These are phyloP conservation scores for Ehretia macrophylla DNA, from an alignment of 257 asterid genomes.

Conservation along the genomic window DNA sequence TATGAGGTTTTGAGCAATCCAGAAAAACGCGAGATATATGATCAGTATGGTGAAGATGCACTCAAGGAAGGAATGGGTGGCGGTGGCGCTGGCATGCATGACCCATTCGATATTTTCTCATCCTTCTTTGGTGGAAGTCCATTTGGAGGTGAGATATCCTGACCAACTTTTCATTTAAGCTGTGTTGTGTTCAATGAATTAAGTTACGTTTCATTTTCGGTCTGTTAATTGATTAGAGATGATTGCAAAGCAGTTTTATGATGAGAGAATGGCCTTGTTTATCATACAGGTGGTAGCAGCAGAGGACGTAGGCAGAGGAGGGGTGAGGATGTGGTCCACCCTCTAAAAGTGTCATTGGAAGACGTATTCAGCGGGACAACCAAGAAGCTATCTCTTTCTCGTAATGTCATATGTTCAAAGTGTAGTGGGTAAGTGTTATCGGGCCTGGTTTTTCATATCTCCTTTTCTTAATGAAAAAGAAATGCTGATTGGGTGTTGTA, in stretches of 20 bases:
- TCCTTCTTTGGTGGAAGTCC: slow-evolving; percentile 53
- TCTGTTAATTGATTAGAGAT: no score
- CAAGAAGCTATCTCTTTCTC: slow-evolving; percentile 60
- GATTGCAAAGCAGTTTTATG: no score
- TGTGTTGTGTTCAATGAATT: no score
- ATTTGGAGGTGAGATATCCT: slow-evolving; percentile 43
- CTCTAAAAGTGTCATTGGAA: slow-evolving; percentile 63
- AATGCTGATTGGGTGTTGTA: neutral
- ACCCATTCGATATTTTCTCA: slow-evolving; percentile 66
- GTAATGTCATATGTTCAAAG: slow-evolving; percentile 59
- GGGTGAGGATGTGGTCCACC: slow-evolving; percentile 69
- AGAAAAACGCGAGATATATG: slow-evolving; percentile 70
- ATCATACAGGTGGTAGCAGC: slow-evolving; percentile 49
- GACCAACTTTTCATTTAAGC: neutral
- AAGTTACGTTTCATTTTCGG: no score
- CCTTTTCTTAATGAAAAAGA: neutral
- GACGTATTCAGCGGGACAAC: slow-evolving; percentile 51
- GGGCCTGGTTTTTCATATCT: neutral
- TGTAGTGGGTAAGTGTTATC: slow-evolving; percentile 49
- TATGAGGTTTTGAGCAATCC: slow-evolving; percentile 71
- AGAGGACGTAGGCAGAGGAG: slow-evolving; percentile 67
- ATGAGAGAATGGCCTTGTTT: neutral
- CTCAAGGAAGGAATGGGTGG: slow-evolving; percentile 79
- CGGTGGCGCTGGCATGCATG: slow-evolving; percentile 48
- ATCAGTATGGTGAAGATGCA: slow-evolving; percentile 73